Conservation (phyloP, 108 stramenopile genomes). For the Cyclotella kingstonii region DNA sequence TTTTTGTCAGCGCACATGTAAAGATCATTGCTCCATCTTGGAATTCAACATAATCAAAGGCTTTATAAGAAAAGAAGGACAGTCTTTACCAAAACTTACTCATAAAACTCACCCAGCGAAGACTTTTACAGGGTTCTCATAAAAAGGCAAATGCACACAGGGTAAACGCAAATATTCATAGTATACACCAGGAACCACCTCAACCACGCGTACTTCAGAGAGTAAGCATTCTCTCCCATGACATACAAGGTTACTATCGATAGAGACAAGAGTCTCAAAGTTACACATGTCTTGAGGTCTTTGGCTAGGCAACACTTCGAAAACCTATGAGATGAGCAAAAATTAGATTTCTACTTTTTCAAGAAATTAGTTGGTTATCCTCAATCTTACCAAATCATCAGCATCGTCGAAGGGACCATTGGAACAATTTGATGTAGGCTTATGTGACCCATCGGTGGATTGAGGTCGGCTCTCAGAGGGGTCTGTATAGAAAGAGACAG, state of each 20-base stretch:
- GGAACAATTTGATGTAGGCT: slow-evolving; percentile 13
- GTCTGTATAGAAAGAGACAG: no score
- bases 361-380: not conserved
- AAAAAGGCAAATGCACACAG: slow-evolving; percentile 62
- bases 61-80: not conserved
- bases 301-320: slow-evolving; percentile 16
- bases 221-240: slow-evolving; percentile 39
- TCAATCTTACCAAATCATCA: slow-evolving; percentile 22
- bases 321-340: not conserved
- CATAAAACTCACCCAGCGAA: slow-evolving; percentile 8
- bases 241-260: slow-evolving; percentile 32
- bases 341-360: not conserved
- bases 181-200: slow-evolving; percentile 41
- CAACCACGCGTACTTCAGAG: slow-evolving; percentile 45
- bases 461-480: no score
- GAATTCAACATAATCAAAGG: not conserved
- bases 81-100: no score
- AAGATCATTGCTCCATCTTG: not conserved
- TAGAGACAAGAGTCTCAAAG: slow-evolving; percentile 17
- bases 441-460: slow-evolving; percentile 8
- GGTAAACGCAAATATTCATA: slow-evolving; percentile 59
- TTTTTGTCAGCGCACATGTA: slow-evolving; percentile 30
- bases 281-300: slow-evolving; percentile 24
- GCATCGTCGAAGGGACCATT: slow-evolving; percentile 13
- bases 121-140: slow-evolving; percentile 28